phyloP scores from a whole-genome alignment of 352 stramenopile species.

The Phytophthora uliginosa region DNA sequence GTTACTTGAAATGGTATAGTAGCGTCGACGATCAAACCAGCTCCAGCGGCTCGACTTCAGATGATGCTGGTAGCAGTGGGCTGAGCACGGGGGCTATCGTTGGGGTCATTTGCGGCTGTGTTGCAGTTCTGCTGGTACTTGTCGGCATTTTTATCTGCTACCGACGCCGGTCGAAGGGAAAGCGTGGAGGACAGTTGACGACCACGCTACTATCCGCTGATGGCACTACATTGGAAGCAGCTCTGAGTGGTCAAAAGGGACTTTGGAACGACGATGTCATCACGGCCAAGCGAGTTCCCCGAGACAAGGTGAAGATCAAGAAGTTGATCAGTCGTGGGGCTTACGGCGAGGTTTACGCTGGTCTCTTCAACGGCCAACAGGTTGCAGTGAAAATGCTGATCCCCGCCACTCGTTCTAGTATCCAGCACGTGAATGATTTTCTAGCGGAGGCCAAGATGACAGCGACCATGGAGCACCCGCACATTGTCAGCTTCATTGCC shows the following conservation, averaged over 20 bases:
- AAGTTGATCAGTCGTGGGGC: constrained; percentile 44
- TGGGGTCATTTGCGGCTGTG: constrained; percentile 8
- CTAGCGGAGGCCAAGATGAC: constrained; percentile 57
- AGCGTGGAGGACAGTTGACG: not conserved
- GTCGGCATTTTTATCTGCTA: constrained; percentile 2
- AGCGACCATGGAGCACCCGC: constrained; percentile 51
- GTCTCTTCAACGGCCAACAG: constrained; percentile 37
- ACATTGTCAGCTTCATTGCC: constrained; percentile 61
- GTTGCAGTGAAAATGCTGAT: constrained; percentile 59
- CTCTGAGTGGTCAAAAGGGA: constrained; percentile 15
- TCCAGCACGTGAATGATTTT: constrained; percentile 48
- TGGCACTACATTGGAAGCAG: constrained; percentile 11
- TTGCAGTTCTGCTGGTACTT: constrained; percentile 3
- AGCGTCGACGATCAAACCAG: constrained; percentile 18
- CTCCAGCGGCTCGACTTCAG: not conserved
- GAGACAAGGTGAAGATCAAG: constrained; percentile 34
- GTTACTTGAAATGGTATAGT: constrained; percentile 30
- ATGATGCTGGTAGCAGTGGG: not conserved
- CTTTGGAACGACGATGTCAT: constrained; percentile 49
- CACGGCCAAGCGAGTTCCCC: constrained; percentile 39
- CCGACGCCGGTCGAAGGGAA: constrained; percentile 7
- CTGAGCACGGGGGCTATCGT: constrained; percentile 7
- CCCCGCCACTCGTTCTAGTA: constrained; percentile 15
- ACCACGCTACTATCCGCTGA: not conserved
- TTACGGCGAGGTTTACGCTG: constrained; percentile 52